These are phyloP conservation scores for Pythium rishiriense DNA, from an alignment of 352 stramenopile species.

Conservation along the genomic window DNA sequence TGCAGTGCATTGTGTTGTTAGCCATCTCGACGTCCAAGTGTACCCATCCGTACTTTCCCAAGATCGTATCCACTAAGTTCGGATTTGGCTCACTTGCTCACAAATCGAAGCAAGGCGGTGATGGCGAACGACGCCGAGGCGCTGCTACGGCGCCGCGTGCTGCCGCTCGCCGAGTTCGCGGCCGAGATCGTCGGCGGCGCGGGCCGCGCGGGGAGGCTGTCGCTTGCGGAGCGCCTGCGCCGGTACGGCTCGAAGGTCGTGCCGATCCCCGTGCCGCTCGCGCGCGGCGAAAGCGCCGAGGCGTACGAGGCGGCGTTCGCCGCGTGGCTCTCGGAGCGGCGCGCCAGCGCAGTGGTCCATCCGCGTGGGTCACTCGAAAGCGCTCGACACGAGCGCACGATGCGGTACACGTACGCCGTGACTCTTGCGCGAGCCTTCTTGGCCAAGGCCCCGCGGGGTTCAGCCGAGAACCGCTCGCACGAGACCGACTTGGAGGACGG, in stretches of 20 bases:
- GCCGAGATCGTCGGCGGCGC: not conserved
- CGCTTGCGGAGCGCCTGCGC: not conserved
- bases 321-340: not conserved
- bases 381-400: slow-evolving; percentile 3
- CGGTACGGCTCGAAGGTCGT: not conserved
- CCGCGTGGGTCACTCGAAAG: no score
- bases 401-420: slow-evolving; percentile 1
- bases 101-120: no score
- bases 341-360: no score
- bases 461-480: no score
- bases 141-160: not conserved
- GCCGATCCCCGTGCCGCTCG: slow-evolving; percentile 20
- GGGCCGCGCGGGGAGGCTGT: not conserved
- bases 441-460: no score
- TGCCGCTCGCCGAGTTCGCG: slow-evolving; percentile 17
- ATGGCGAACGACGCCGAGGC: no score
- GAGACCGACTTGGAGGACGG: not conserved
- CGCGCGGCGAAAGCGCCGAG: slow-evolving; percentile 3
- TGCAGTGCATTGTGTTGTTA: no score
- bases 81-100: no score
- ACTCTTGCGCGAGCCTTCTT: not conserved
- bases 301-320: slow-evolving; percentile 25
- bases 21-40: no score
- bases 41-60: no score
- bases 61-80: no score